Base-by-base conservation (phyloP, 2,329 filamentous ascomycete species). In the Aspergillus sp. region DNA sequence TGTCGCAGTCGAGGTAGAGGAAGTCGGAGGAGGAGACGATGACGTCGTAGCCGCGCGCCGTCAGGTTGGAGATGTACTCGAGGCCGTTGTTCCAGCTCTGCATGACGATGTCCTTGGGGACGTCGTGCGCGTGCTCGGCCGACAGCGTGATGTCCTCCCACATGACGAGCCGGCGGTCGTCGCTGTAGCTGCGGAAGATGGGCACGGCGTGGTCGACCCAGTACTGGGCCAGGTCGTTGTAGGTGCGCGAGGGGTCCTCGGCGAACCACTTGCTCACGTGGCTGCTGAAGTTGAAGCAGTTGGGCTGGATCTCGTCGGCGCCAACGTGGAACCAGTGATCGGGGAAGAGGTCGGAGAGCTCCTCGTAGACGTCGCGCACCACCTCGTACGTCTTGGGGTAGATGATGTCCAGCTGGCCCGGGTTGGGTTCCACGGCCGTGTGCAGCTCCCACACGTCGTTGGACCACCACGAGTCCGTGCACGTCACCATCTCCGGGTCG, bases 381-480 rank as follows among this genome's bases (percentile, higher is more conserved):
- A 84, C 79, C 31, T 82, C 78, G 67, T 85, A 85, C 3, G 83
- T 85, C 64, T 81, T 81, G 74, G 81, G 77, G 70, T 84, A 82
- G 59, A 85, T 73, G 53, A 84, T 81, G 60, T 85, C 83, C 53
- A 85, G 78, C 62, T 85, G 83, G 20, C 83, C 83, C 0, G 83
- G 83, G 65, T 82, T 84, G 1, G 83, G 83, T 72, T 85, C 74
- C 9, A 85, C 81, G 57, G 80, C 84, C 2, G 84, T 86, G 64
- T 85, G 82, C 22, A 79, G 70, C 1, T 77, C 59, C 79, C 79
- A 86, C 63, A 77, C 71, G 59, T 87, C 84, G 68, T 86, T 86
- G 42, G 82, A 84, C 84, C 84, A 87, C 84, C 84, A 87, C 22
- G 80, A 81, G 69, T 86, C 74, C 18, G 71, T 73, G 70, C 84